Percentiles rank a stretch among this genome's conserved stretches.
Conservation (phyloP, 805 yeast species). For the Saturnispora sanitii region DNA sequence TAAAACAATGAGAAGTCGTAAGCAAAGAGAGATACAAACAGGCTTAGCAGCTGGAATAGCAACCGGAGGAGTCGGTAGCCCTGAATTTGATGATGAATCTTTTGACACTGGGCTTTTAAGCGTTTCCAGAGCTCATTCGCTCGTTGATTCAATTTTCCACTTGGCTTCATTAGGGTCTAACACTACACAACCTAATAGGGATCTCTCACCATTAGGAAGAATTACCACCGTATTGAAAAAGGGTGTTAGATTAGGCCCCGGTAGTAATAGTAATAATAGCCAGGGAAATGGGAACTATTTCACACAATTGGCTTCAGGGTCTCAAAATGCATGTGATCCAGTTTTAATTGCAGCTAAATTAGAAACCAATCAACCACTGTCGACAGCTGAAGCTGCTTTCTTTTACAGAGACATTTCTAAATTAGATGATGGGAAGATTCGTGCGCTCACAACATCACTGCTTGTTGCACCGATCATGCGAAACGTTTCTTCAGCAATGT, state of each 20-base stretch:
- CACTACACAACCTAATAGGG: background rate
- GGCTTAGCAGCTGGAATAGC: no score
- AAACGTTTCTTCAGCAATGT: background rate
- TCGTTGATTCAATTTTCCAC: conserved; percentile 30
- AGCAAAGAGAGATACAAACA: no score
- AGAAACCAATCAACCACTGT: conserved; percentile 45
- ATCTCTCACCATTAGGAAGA: conserved; percentile 5
- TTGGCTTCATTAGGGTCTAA: conserved; percentile 32
- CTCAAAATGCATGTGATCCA: background rate
- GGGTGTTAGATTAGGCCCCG: background rate
- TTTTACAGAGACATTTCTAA: conserved; percentile 45
- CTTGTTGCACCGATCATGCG: conserved; percentile 17
- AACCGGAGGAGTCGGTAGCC: no score
- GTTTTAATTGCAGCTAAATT: conserved; percentile 26
- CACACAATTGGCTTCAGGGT: background rate
- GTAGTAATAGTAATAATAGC: no score
- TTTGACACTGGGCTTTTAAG: no score
- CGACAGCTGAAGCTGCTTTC: conserved; percentile 54
- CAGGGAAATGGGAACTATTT: background rate
- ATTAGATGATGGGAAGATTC: conserved; percentile 54
- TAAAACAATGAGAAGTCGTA: no score
- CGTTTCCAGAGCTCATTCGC: conserved; percentile 1
- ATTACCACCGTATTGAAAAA: conserved; percentile 1
- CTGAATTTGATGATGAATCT: no score
- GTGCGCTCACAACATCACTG: conserved; percentile 61